Percentiles rank a stretch among this genome's conserved stretches.
phyloP scores from a whole-genome alignment of 768 basidiomycete species.

The Amanita phalloides region DNA sequence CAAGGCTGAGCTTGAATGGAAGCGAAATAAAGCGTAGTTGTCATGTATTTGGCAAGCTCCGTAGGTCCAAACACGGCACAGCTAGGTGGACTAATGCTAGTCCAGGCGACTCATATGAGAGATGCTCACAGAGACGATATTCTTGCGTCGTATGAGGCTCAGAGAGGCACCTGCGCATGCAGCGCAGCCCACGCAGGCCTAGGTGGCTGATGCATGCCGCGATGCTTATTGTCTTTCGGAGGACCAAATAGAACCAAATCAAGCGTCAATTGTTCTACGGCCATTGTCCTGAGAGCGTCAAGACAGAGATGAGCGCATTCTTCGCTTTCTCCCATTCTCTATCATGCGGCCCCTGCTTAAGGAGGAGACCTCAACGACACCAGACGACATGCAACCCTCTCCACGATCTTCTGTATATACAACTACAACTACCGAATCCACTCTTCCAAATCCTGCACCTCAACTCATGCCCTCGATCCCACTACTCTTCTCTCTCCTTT shows the following conservation, averaged over 20 bases:
- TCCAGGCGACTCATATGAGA: no score
- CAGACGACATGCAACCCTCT: conserved; percentile 13
- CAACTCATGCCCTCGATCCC: conserved; percentile 14
- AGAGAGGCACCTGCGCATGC: no score
- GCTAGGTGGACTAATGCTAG: no score
- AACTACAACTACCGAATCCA: conserved; percentile 6
- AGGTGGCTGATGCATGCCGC: background rate
- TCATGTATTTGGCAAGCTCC: background rate
- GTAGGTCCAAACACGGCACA: no score
- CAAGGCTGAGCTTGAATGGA: background rate
- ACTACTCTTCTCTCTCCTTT: conserved; percentile 58
- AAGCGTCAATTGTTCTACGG: background rate
- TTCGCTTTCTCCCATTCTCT: background rate
- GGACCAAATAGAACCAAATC: background rate
- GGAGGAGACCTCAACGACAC: background rate
- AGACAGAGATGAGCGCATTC: background rate
- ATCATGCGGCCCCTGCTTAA: background rate
- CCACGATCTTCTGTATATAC: conserved; percentile 15
- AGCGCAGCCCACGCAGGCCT: no score
- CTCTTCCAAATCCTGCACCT: conserved; percentile 3
- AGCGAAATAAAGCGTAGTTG: background rate
- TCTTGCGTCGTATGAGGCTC: no score
- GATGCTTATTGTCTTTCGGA: background rate
- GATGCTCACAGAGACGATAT: no score
- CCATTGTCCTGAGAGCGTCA: background rate